Percentiles rank a stretch among this genome's conserved stretches.
phyloP scores from a whole-genome alignment of 2,329 filamentous ascomycete species.

The Sordariomycetes sp. region DNA sequence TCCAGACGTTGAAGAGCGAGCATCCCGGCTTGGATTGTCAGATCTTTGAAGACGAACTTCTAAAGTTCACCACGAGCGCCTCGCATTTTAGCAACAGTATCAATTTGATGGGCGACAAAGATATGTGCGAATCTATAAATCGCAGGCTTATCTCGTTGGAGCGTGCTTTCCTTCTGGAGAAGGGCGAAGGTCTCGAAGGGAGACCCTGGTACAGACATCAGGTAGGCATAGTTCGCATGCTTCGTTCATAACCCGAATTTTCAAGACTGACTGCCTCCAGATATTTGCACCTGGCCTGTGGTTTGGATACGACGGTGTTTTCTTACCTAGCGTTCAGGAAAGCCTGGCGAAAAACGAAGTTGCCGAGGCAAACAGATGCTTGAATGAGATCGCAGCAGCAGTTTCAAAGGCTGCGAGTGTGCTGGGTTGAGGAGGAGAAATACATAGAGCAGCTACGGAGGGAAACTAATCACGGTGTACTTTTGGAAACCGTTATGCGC shows the following conservation, averaged over 20 bases:
- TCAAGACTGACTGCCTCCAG: background rate
- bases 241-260: background rate
- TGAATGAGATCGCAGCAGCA: too few relatives aligned
- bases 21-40: background rate
- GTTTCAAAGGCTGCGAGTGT: too few relatives aligned
- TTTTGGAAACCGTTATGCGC: too few relatives aligned
- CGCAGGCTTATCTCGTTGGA: background rate
- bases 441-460: too few relatives aligned
- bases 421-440: too few relatives aligned
- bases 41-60: too few relatives aligned
- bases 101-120: too few relatives aligned
- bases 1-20: background rate
- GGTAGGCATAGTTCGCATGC: background rate
- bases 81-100: too few relatives aligned
- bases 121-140: background rate
- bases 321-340: background rate
- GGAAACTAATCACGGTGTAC: too few relatives aligned
- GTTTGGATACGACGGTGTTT: slow-evolving; percentile 1
- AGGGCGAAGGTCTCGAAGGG: background rate
- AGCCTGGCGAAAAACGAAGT: background rate
- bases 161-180: background rate
- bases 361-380: too few relatives aligned
- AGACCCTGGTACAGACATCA: slow-evolving; percentile 2
- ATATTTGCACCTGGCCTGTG: slow-evolving; percentile 2
- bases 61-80: too few relatives aligned